Conservation (phyloP, 1,284 basidiomycete species). For the Schizopora paradoxa region DNA sequence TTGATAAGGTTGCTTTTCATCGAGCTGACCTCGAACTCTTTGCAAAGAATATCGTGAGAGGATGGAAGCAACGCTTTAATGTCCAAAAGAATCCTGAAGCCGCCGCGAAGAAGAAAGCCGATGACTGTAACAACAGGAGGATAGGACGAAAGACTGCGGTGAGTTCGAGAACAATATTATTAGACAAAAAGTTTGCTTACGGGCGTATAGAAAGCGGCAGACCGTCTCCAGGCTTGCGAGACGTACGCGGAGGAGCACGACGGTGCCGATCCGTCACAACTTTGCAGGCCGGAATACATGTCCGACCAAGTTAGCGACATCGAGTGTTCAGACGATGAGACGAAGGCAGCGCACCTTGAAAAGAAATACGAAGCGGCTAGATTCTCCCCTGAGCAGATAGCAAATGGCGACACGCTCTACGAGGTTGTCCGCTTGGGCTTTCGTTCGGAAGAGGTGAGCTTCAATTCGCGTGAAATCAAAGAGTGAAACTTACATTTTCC, state of each 20-base stretch:
- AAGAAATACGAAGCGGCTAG: neutral
- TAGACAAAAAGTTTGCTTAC: neutral
- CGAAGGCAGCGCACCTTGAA: neutral
- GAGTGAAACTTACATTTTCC: neutral
- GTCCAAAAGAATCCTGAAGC: neutral
- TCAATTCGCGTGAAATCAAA: too few species aligned
- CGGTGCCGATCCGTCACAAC: neutral
- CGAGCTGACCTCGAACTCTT: neutral
- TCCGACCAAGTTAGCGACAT: conserved; percentile 3
- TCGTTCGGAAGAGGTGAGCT: conserved; percentile 5
- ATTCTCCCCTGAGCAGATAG: neutral
- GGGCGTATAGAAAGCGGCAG: neutral
- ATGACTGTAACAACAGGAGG: too few species aligned
- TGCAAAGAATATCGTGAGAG: neutral
- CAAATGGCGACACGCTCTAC: neutral
- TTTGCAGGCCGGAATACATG: conserved; percentile 8
- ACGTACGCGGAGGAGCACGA: neutral
- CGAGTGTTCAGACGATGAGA: neutral
- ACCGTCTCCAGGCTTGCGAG: neutral
- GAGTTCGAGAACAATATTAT: neutral
- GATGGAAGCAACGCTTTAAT: neutral
- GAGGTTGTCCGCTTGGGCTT: neutral
- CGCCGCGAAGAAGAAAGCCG: neutral
- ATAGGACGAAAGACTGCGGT: neutral
- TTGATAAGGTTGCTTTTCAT: neutral